Evolutionary conservation across 306 rosid genomes (phyloP).

Genomic region (Vigna angularis): DNA sequence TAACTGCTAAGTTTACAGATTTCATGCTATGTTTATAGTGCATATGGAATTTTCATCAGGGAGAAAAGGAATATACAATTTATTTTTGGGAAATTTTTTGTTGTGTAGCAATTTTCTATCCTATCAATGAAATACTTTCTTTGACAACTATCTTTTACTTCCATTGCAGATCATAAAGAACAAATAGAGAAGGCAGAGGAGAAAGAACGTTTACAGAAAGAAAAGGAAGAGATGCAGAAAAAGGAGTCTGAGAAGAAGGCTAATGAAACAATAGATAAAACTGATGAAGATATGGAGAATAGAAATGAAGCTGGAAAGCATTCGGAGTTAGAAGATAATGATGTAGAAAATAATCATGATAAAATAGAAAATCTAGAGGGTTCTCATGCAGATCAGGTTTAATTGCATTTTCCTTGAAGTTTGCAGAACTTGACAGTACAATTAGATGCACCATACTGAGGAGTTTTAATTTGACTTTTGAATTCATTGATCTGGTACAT

Average conservation of each 20-base stretch:
- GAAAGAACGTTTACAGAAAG: conserved; percentile 78
- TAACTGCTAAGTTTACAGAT: conserved; percentile 5
- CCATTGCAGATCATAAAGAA: conserved; percentile 82
- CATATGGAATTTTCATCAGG: conserved; percentile 10
- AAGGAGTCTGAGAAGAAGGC: conserved; percentile 70
- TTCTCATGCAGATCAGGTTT: conserved; percentile 63
- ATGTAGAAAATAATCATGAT: conserved; percentile 51
- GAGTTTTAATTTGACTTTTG: conserved; percentile 34
- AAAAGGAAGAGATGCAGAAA: conserved; percentile 67
- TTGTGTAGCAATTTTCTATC: conserved; percentile 22
- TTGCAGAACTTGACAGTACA: conserved; percentile 41
- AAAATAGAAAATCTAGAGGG: conserved; percentile 51
- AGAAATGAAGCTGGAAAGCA: conserved; percentile 51
- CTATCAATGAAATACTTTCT: conserved; percentile 27
- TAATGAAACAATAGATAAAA: conserved; percentile 44
- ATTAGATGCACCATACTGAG: conserved; percentile 20
- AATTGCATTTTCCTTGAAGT: conserved; percentile 29
- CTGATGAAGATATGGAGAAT: conserved; percentile 44
- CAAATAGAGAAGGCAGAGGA: conserved; percentile 94
- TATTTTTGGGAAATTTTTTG: background rate
- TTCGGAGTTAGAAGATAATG: conserved; percentile 49
- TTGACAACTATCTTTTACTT: conserved; percentile 39
- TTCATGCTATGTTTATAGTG: background rate
- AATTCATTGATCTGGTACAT: conserved; percentile 27
- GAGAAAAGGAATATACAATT: background rate